Evolutionary conservation across 805 yeast genomes (phyloP).

Genomic region (Starmerella bombi): DNA sequence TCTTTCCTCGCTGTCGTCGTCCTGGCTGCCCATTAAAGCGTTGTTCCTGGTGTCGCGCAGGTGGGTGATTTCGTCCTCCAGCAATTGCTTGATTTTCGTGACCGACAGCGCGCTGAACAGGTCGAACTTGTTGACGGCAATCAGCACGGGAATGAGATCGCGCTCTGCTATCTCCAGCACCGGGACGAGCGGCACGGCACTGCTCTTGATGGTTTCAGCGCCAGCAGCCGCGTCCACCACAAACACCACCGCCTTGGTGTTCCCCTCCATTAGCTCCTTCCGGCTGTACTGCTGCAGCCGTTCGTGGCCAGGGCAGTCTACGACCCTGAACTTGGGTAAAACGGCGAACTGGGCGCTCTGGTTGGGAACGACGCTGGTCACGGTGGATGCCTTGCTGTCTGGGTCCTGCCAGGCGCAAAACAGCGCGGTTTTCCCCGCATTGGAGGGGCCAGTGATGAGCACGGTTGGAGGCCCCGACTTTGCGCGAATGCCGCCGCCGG

Average conservation of each 20-base stretch:
- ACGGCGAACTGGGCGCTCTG: constrained; percentile 1
- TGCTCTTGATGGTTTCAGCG: constrained; percentile 35
- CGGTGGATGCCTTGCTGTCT: constrained; percentile 6
- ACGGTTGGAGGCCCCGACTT: constrained; percentile 37
- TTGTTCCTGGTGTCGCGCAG: constrained; percentile 38
- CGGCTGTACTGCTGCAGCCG: constrained; percentile 49
- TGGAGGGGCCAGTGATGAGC: constrained; percentile 50
- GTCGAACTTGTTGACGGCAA: constrained; percentile 80
- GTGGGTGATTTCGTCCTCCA: constrained; percentile 53
- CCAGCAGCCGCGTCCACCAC: constrained; percentile 64
- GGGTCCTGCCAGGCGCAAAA: constrained; percentile 26
- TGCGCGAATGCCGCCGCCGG: neutral
- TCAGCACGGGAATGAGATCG: constrained; percentile 46
- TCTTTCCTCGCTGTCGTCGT: constrained; percentile 29
- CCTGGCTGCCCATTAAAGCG: constrained; percentile 28
- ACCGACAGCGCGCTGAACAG: constrained; percentile 70
- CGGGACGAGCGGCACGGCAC: constrained; percentile 47
- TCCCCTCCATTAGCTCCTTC: constrained; percentile 35
- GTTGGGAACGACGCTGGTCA: constrained; percentile 17
- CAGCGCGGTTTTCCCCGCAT: constrained; percentile 54
- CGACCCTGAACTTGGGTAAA: constrained; percentile 27
- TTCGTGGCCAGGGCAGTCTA: constrained; percentile 83
- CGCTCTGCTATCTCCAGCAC: constrained; percentile 49
- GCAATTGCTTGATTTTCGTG: constrained; percentile 40
- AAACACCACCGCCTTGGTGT: constrained; percentile 48